Conservation (phyloP, 1,139 yeast species). For the Eremothecium cymbalariae region DNA sequence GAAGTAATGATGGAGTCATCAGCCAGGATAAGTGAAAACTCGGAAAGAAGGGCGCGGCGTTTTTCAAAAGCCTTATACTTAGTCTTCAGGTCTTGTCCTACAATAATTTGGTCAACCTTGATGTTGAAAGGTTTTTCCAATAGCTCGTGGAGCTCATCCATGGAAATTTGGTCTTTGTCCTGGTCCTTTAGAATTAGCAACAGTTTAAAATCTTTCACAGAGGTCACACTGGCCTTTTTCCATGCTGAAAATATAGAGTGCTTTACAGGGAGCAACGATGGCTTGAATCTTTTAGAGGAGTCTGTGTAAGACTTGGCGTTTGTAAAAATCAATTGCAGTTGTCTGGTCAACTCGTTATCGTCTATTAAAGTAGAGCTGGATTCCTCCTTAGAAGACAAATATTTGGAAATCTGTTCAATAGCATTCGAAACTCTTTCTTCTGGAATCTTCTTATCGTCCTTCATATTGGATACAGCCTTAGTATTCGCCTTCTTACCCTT, state of each 20-base stretch:
- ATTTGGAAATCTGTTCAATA: conserved; percentile 44
- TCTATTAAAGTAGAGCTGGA: conserved; percentile 44
- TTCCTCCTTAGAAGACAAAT: conserved; percentile 33
- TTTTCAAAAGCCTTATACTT: conserved; percentile 63
- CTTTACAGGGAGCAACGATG: conserved; percentile 45
- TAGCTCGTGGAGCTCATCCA: conserved; percentile 47
- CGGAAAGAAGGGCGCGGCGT: conserved; percentile 53
- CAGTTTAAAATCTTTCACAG: conserved; percentile 44
- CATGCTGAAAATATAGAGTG: conserved; percentile 29
- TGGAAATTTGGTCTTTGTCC: conserved; percentile 28
- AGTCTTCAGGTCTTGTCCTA: conserved; percentile 53
- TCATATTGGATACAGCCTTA: not conserved
- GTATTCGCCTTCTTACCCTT: conserved; percentile 23
- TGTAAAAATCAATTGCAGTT: conserved; percentile 43
- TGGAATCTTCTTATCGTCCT: conserved; percentile 8
- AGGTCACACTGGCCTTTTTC: conserved; percentile 29
- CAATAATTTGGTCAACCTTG: conserved; percentile 34
- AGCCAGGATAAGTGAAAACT: conserved; percentile 66
- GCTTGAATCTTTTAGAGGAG: conserved; percentile 61
- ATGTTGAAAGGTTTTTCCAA: conserved; percentile 44
- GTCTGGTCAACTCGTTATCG: conserved; percentile 43
- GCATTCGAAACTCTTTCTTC: conserved; percentile 35
- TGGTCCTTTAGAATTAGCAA: conserved; percentile 54
- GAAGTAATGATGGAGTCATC: conserved; percentile 77
- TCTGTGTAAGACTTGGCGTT: conserved; percentile 51